Evolutionary conservation across 805 yeast species (phyloP).

Genomic region (Candida verbasci): DNA sequence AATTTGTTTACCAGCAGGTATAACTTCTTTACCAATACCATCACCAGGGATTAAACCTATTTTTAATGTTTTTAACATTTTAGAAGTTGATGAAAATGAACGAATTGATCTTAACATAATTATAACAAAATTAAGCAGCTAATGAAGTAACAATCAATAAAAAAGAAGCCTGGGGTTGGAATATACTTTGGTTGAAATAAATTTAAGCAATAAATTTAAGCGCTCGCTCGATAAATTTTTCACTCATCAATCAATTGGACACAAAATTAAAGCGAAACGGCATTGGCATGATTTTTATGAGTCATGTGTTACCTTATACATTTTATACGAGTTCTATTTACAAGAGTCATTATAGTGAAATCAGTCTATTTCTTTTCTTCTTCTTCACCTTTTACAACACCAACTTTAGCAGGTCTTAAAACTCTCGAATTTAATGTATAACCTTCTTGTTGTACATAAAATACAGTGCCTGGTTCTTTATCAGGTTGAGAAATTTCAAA

Average conservation of each 20-base stretch:
- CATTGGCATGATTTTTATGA: neutral
- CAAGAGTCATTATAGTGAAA: too few relatives aligned
- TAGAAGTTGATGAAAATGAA: conserved; percentile 28
- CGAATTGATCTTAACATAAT: conserved; percentile 18
- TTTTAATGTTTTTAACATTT: conserved; percentile 30
- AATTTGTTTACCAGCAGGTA: conserved; percentile 91
- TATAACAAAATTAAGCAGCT: too few relatives aligned
- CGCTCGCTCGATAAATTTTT: too few relatives aligned
- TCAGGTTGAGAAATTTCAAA: conserved; percentile 84
- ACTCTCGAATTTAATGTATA: conserved; percentile 83
- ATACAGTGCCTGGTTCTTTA: conserved; percentile 87
- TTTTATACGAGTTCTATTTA: neutral
- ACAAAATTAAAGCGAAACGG: too few relatives aligned
- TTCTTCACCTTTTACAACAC: conserved; percentile 64
- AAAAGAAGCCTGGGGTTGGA: too few relatives aligned
- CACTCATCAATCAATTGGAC: too few relatives aligned
- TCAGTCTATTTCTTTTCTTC: neutral
- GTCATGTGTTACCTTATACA: too few relatives aligned
- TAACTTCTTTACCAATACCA: conserved; percentile 96
- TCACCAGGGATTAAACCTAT: conserved; percentile 91
- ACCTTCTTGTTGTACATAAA: conserved; percentile 90
- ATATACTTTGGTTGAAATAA: neutral
- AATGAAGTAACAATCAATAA: too few relatives aligned
- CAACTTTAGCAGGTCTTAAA: conserved; percentile 93
- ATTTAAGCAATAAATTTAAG: too few relatives aligned